A percentile compares a stretch with the other conserved stretches of the same genome.
Evolutionary conservation across 768 basidiomycete genomes (phyloP).

Genomic region (Kwoniella sp.): DNA sequence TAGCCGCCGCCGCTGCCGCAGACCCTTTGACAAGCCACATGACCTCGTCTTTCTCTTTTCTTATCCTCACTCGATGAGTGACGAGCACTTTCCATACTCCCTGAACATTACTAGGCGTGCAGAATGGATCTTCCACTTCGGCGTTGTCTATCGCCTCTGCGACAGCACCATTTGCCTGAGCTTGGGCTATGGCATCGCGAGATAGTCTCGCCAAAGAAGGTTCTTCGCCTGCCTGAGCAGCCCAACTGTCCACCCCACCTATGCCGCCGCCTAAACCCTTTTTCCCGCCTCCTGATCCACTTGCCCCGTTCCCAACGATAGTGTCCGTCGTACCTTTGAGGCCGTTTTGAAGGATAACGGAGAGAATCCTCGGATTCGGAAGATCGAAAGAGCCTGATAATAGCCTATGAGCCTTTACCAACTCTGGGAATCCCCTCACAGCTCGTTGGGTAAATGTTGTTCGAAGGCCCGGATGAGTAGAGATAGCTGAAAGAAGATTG

Average conservation of each 20-base stretch:
- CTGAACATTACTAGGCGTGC: slow-evolving; percentile 27
- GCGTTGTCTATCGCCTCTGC: slow-evolving; percentile 6
- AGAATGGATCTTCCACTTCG: slow-evolving; percentile 29
- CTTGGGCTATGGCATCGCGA: neutral
- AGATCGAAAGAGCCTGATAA: slow-evolving; percentile 31
- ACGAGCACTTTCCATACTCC: slow-evolving; percentile 28
- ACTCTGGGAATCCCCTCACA: slow-evolving; percentile 23
- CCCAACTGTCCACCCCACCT: slow-evolving; percentile 43
- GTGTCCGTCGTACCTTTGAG: neutral
- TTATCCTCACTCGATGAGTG: slow-evolving; percentile 30
- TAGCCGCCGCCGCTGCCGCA: slow-evolving; percentile 11
- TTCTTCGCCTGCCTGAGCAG: slow-evolving; percentile 40
- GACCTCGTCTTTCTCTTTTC: slow-evolving; percentile 32
- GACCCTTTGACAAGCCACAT: slow-evolving; percentile 45
- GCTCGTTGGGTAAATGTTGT: slow-evolving; percentile 29
- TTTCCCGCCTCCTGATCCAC: neutral
- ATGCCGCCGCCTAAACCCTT: slow-evolving; percentile 28
- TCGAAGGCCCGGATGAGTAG: slow-evolving; percentile 31
- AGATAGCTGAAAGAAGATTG: slow-evolving; percentile 40
- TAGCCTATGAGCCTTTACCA: slow-evolving; percentile 39
- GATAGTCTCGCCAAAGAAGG: slow-evolving; percentile 14
- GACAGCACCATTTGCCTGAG: neutral
- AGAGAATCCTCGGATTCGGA: no score
- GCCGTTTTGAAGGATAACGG: no score
- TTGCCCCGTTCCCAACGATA: neutral